Evolutionary conservation across 1,139 yeast species (phyloP).

Genomic region (Yamadazyma siamensis): DNA sequence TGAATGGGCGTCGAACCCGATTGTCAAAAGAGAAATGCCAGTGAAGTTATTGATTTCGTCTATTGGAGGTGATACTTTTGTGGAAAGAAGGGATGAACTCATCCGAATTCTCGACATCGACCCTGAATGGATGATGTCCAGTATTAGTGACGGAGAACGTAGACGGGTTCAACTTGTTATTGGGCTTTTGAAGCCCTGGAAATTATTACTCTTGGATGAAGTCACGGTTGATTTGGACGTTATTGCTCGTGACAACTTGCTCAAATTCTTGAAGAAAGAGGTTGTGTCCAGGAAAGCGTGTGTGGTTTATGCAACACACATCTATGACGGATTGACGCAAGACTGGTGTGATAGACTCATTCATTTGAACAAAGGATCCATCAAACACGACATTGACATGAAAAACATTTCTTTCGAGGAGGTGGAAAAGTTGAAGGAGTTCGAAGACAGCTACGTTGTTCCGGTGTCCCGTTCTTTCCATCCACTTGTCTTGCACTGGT

Average conservation of each 20-base stretch:
- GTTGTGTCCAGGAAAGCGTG: constrained; percentile 65
- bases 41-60: constrained; percentile 75
- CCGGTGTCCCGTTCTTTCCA: constrained; percentile 55
- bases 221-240: constrained; percentile 97
- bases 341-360: constrained; percentile 82
- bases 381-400: constrained; percentile 25
- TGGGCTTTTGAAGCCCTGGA: constrained; percentile 94
- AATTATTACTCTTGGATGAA: constrained; percentile 77
- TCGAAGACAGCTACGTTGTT: constrained; percentile 24
- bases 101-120: constrained; percentile 80
- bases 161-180: constrained; percentile 89
- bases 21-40: constrained; percentile 86
- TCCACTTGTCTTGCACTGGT: constrained; percentile 70
- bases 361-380: constrained; percentile 72
- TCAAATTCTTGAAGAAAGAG: constrained; percentile 67
- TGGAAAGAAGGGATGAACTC: constrained; percentile 73
- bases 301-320: constrained; percentile 90
- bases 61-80: constrained; percentile 74
- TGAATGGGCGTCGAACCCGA: constrained; percentile 94
- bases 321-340: constrained; percentile 83
- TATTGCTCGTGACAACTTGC: constrained; percentile 72
- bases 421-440: constrained; percentile 14
- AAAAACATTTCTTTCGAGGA: constrained; percentile 18
- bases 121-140: constrained; percentile 87
- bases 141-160: constrained; percentile 90